phyloP scores from a whole-genome alignment of 2,329 filamentous ascomycete species.

The Drechslerella stenobrocha region DNA sequence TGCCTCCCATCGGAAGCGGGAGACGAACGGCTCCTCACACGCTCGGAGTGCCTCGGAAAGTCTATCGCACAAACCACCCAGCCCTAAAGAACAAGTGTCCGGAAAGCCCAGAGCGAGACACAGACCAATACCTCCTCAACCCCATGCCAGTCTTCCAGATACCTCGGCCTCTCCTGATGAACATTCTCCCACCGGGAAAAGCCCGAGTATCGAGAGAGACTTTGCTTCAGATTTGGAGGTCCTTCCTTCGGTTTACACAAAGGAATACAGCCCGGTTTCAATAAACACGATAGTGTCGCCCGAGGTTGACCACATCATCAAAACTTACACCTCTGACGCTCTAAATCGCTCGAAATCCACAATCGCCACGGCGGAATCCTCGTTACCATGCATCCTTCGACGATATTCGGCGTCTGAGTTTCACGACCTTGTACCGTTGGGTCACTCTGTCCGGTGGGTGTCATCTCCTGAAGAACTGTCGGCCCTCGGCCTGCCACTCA shows the following conservation, averaged over 20 bases:
- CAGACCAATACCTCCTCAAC: slow-evolving; percentile 36
- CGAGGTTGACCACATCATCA: slow-evolving; percentile 44
- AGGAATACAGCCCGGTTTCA: slow-evolving; percentile 45
- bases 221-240: slow-evolving; percentile 39
- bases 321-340: slow-evolving; percentile 36
- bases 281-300: slow-evolving; percentile 43
- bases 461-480: slow-evolving; percentile 40
- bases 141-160: slow-evolving; percentile 31
- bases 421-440: slow-evolving; percentile 35
- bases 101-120: slow-evolving; percentile 38
- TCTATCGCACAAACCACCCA: slow-evolving; percentile 56
- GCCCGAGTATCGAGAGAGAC: slow-evolving; percentile 45
- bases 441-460: slow-evolving; percentile 42
- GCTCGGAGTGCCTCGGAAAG: slow-evolving; percentile 60
- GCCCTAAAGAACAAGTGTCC: slow-evolving; percentile 28
- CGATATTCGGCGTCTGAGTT: slow-evolving; percentile 38
- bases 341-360: slow-evolving; percentile 18
- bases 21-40: slow-evolving; percentile 62
- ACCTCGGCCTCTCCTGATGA: slow-evolving; percentile 43
- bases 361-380: slow-evolving; percentile 25
- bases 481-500: slow-evolving; percentile 29
- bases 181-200: slow-evolving; percentile 44
- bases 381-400: slow-evolving; percentile 25
- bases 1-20: slow-evolving; percentile 87
- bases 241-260: slow-evolving; percentile 43